A percentile compares a stretch with the other conserved stretches of the same genome.
Evolutionary conservation across 2,329 filamentous ascomycete genomes (phyloP).

Genomic region (Byssochlamys sp.): DNA sequence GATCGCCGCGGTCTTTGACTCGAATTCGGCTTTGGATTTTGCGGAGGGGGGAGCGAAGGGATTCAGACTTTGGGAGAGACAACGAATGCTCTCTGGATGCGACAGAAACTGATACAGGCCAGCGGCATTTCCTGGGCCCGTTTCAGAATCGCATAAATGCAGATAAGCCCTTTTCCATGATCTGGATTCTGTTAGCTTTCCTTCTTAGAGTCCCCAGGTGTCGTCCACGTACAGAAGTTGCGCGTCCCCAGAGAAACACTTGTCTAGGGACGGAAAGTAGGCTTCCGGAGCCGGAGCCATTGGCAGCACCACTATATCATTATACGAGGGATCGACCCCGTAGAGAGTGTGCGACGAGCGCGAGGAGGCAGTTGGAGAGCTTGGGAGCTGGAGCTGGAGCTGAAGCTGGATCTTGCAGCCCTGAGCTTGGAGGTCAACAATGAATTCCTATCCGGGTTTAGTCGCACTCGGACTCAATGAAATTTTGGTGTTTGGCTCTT

Average conservation of each 20-base stretch:
- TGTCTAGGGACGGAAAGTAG: slow-evolving; percentile 77
- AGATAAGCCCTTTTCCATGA: slow-evolving; percentile 51
- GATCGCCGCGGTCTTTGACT: slow-evolving; percentile 77
- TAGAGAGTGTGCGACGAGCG: slow-evolving; percentile 3
- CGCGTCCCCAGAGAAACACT: slow-evolving; percentile 71
- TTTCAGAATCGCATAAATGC: slow-evolving; percentile 36
- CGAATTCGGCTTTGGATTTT: slow-evolving; percentile 61
- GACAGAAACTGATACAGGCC: slow-evolving; percentile 60
- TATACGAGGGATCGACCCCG: slow-evolving; percentile 9
- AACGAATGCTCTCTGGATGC: slow-evolving; percentile 56
- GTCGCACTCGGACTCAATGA: slow-evolving; percentile 12
- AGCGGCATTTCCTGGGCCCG: slow-evolving; percentile 43
- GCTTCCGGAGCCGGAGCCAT: slow-evolving; percentile 65
- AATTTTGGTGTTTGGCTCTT: slow-evolving; percentile 1
- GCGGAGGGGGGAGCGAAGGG: slow-evolving; percentile 57
- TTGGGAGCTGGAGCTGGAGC: slow-evolving; percentile 10
- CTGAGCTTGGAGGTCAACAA: slow-evolving; percentile 24
- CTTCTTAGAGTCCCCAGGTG: slow-evolving; percentile 2
- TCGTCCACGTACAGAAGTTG: slow-evolving; percentile 61
- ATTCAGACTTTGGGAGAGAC: slow-evolving; percentile 59
- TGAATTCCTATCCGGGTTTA: slow-evolving; percentile 29
- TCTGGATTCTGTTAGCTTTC: slow-evolving; percentile 35
- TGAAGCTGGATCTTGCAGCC: slow-evolving; percentile 21
- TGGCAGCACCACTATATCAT: slow-evolving; percentile 34
- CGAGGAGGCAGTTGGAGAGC: slow-evolving; percentile 8